phyloP scores from a whole-genome alignment of 2,329 filamentous ascomycete species.

The Talaromyces albobiverticillius region DNA sequence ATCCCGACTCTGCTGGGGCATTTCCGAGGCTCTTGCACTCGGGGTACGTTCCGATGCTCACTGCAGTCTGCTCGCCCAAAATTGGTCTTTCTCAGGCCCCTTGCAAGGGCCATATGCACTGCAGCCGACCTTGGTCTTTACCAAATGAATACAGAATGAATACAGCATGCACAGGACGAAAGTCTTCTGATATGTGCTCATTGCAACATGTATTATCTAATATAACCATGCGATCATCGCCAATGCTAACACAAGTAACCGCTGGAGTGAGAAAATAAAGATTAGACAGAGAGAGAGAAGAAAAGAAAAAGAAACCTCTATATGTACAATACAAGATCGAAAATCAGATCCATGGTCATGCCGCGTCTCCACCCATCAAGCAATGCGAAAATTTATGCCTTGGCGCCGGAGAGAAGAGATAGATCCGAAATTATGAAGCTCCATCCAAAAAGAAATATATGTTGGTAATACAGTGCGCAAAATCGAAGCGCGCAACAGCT shows the following conservation, averaged over 20 bases:
- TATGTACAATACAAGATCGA: constrained; percentile 40
- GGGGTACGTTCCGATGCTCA: too few relatives aligned
- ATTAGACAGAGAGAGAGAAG: constrained; percentile 7
- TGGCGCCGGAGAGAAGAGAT: constrained; percentile 45
- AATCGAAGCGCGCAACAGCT: constrained; percentile 21
- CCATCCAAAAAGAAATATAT: constrained; percentile 15
- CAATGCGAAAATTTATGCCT: constrained; percentile 40
- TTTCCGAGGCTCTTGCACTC: too few relatives aligned
- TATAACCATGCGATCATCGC: constrained; percentile 13
- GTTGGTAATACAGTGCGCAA: constrained; percentile 24
- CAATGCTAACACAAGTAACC: constrained; percentile 15
- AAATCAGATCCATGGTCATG: constrained; percentile 39
- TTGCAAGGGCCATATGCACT: not conserved
- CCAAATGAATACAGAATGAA: not conserved
- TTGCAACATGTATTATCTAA: constrained; percentile 16
- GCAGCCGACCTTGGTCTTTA: not conserved
- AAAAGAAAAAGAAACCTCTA: constrained; percentile 27
- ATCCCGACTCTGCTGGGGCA: too few relatives aligned
- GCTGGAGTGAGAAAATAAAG: constrained; percentile 9
- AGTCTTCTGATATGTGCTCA: constrained; percentile 10
- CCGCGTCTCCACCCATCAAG: constrained; percentile 37
- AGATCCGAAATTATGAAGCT: constrained; percentile 27
- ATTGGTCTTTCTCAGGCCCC: not conserved
- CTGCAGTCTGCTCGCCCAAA: too few relatives aligned
- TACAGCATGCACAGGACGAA: too few relatives aligned